A percentile compares a stretch with the other conserved stretches of the same genome.
phyloP scores from a whole-genome alignment of 768 basidiomycete species.

The Pleurotus eryngii region DNA sequence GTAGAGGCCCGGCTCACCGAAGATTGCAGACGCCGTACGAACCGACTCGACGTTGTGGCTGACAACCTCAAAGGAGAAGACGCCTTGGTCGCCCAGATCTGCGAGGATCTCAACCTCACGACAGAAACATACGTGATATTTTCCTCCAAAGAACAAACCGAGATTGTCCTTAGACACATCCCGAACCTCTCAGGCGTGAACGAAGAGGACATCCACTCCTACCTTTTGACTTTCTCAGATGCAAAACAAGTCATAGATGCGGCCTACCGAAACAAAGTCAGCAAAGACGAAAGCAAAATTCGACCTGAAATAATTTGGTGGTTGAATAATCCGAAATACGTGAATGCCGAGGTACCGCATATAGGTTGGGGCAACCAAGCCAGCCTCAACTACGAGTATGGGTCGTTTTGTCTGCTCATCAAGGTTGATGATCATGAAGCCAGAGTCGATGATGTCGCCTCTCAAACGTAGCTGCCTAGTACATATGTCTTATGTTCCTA shows the following conservation, averaged over 20 bases:
- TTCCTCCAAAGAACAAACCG: neutral
- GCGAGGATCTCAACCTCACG: neutral
- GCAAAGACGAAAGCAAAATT: neutral
- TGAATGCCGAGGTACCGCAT: neutral
- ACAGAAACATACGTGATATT: neutral
- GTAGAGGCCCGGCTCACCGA: neutral
- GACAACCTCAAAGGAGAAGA: slow-evolving; percentile 7
- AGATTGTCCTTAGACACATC: neutral
- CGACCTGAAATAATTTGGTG: neutral
- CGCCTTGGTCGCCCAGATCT: slow-evolving; percentile 1
- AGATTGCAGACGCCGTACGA: no score
- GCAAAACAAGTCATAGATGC: no score
- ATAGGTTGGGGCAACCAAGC: slow-evolving; percentile 1
- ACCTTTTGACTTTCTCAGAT: no score
- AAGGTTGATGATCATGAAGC: neutral
- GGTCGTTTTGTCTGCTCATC: neutral
- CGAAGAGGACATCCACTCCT: no score
- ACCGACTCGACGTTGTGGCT: neutral
- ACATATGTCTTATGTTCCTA: no score
- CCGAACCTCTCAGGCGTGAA: neutral
- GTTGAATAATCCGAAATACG: neutral
- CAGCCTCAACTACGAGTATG: neutral
- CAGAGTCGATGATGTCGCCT: neutral
- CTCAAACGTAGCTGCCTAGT: no score
- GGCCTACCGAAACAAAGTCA: neutral